Percentiles rank a stretch among this genome's conserved stretches.
These are phyloP conservation scores for Cryptosporidium viatorum DNA, from an alignment of 169 alveolate species.

Conservation along the genomic window DNA sequence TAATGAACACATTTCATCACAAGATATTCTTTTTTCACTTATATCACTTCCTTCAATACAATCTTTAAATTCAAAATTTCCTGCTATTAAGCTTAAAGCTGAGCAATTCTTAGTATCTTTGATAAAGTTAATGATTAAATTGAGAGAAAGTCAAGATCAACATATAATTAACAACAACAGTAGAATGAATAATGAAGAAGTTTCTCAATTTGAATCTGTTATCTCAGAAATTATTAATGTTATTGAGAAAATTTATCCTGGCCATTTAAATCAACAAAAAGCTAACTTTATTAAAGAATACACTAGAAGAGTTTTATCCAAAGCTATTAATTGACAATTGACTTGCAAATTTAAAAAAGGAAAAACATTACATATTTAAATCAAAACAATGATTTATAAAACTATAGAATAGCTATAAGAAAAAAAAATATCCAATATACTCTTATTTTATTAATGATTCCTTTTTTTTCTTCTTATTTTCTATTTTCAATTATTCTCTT, in stretches of 20 bases:
- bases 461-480: no score
- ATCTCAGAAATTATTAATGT: neutral
- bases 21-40: constrained; percentile 7
- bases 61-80: constrained; percentile 18
- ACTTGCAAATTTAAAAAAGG: neutral
- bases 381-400: no score
- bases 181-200: neutral
- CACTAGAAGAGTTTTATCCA: constrained; percentile 49
- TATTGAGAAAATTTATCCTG: neutral
- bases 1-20: neutral
- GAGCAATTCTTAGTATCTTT: constrained; percentile 18
- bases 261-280: neutral
- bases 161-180: no score
- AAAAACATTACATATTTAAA: no score
- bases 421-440: no score
- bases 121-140: neutral
- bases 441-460: no score
- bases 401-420: no score
- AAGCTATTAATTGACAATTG: neutral
- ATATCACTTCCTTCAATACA: constrained; percentile 39
- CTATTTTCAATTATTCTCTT: no score
- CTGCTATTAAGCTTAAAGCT: constrained; percentile 41
- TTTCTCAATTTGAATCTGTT: neutral
- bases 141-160: neutral
- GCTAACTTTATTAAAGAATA: constrained; percentile 4